Evolutionary conservation across 1,139 yeast genomes (phyloP).

Genomic region (Candida tropicalis): DNA sequence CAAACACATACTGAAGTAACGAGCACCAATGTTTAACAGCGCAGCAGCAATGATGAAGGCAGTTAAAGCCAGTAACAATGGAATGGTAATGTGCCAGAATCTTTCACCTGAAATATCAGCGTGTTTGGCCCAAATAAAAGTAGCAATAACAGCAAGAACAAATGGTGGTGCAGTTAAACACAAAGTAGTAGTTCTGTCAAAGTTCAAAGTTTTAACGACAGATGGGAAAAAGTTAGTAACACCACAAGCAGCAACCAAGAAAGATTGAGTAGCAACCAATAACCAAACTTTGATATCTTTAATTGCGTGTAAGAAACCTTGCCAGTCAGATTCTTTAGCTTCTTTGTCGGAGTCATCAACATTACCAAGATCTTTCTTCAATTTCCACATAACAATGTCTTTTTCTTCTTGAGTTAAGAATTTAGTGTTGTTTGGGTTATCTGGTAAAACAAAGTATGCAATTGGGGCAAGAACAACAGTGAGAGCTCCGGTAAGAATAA

Average conservation of each 20-base stretch:
- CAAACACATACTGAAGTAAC: constrained; percentile 63
- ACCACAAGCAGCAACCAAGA: constrained; percentile 59
- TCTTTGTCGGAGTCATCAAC: constrained; percentile 39
- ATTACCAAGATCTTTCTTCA: constrained; percentile 42
- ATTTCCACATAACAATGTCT: constrained; percentile 48
- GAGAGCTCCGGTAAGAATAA: constrained; percentile 71
- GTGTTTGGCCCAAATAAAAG: constrained; percentile 57
- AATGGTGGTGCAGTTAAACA: constrained; percentile 66
- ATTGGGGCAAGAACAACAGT: constrained; percentile 61
- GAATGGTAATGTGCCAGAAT: constrained; percentile 52
- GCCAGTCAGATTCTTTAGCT: constrained; percentile 33
- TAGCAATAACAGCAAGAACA: constrained; percentile 53
- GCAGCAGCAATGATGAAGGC: constrained; percentile 59
- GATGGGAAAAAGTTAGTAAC: constrained; percentile 66
- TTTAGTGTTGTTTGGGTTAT: constrained; percentile 61
- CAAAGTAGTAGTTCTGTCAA: constrained; percentile 49
- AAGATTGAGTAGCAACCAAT: constrained; percentile 46
- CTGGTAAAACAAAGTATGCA: constrained; percentile 67
- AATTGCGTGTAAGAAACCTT: constrained; percentile 43
- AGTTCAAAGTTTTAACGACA: constrained; percentile 57
- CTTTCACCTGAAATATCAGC: constrained; percentile 62
- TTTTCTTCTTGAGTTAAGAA: constrained; percentile 54
- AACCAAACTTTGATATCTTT: constrained; percentile 51
- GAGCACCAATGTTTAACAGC: constrained; percentile 57
- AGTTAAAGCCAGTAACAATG: constrained; percentile 45